Evolutionary conservation across 495 filamentous ascomycete genomes (phyloP), one percentile per base, ranked within the genome.

Genomic region (Venustampulla echinocandica): DNA sequence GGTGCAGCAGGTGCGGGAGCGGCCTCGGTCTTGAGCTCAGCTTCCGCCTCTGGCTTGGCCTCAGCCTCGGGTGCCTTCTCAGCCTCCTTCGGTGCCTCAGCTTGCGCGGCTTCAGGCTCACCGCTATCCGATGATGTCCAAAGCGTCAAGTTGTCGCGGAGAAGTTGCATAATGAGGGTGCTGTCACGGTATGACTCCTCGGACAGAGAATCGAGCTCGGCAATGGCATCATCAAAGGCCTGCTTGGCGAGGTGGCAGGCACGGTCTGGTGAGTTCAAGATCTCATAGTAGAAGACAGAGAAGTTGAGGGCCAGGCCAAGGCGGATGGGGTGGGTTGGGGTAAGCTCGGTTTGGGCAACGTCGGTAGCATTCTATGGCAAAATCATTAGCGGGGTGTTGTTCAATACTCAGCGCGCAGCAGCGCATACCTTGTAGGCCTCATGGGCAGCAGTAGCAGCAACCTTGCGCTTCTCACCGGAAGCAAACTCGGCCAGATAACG

Each of bases 211-310:
- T 98, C 92, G 56, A 98, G 87, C 79, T 98, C 92, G 51, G 92
- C 92, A 67, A 98, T 98, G 52, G 92, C 92, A 66, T 98, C 92
- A 66, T 98, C 92, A 61, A 98, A 98, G 22, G 93, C 90, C 73
- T 95, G 90, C 82, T 98, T 98, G 64, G 92, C 92, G 45, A 98
- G 80, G 68, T 98, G 92, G 79, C 92, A 98, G 61, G 92, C 92
- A 66, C 90, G 90, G 64, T 98, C 92, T 37, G 92, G 92, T 10
- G 92, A 94, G 82, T 97, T 98, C 57, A 98, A 76, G 66, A 98
- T 98, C 79, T 98, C 92, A 67, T 98, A 98, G 81, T 98, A 98
- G 76, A 98, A 98, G 56, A 98, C 92, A 32, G 93, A 97, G 81
- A 98, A 98, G 79, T 98, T 98, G 54, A 98, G 80, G 51, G 92